phyloP scores from a whole-genome alignment of 179 eudicot species.

The Beta lomatogona region DNA sequence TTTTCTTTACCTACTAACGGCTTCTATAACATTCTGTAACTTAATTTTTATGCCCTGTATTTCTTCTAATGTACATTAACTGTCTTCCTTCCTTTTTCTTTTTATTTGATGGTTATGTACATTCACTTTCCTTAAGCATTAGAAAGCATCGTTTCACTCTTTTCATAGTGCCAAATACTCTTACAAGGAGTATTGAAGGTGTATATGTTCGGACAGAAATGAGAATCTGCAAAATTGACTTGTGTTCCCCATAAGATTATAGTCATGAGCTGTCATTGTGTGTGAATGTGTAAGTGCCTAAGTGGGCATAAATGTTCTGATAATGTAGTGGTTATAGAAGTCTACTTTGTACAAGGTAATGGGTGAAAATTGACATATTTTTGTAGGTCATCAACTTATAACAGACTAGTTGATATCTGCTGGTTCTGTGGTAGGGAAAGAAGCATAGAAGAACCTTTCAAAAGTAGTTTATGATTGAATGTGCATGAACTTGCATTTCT shows the following conservation, averaged over 20 bases:
- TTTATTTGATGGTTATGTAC: too few species aligned
- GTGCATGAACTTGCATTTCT: neutral
- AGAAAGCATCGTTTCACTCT: too few species aligned
- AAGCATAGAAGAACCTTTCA: constrained; percentile 12
- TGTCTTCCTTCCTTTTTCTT: too few species aligned
- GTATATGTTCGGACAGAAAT: neutral
- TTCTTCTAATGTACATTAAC: too few species aligned
- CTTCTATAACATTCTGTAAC: too few species aligned
- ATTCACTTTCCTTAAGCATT: too few species aligned
- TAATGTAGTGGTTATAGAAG: constrained; percentile 5
- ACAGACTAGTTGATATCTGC: constrained; percentile 6
- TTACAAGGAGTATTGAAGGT: neutral
- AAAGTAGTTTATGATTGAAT: neutral
- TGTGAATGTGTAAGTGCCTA: too few species aligned
- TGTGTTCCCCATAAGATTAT: constrained; percentile 9
- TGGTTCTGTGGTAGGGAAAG: constrained; percentile 10
- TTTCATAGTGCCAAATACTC: neutral
- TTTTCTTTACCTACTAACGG: too few species aligned
- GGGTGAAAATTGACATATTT: constrained; percentile 8
- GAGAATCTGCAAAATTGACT: constrained; percentile 6
- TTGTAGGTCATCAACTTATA: neutral
- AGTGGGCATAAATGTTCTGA: constrained; percentile 22
- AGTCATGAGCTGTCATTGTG: neutral
- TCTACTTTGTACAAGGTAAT: neutral
- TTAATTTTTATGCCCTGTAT: too few species aligned